These are phyloP conservation scores for Novymonas esmeraldas DNA, from an alignment of 208 protist species.

Conservation along the genomic window DNA sequence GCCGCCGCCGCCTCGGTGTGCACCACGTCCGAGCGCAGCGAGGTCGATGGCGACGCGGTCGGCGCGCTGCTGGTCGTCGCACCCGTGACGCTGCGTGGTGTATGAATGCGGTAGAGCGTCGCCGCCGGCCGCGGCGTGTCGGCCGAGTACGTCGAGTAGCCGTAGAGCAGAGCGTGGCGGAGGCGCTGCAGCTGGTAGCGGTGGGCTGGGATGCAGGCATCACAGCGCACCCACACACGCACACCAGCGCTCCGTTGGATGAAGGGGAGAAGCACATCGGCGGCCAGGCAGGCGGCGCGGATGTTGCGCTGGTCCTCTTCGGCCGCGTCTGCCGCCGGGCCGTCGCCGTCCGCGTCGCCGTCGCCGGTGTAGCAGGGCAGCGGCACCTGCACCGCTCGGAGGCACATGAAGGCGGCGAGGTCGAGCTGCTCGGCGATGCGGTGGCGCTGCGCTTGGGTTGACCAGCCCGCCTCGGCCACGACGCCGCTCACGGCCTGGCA, in stretches of 20 bases:
- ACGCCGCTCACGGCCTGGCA: constrained; percentile 39
- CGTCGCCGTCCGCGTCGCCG: not conserved
- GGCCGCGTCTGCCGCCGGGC: not conserved
- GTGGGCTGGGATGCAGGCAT: constrained; percentile 49
- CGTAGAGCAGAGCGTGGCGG: constrained; percentile 56
- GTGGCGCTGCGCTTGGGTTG: constrained; percentile 12
- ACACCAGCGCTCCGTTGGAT: constrained; percentile 22
- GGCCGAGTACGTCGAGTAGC: constrained; percentile 25
- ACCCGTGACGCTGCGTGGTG: constrained; percentile 14
- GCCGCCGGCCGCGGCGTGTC: not conserved
- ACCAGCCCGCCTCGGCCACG: constrained; percentile 49
- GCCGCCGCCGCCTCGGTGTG: constrained; percentile 32
- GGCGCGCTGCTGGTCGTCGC: not conserved
- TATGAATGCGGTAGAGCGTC: constrained; percentile 26
- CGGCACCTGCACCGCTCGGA: constrained; percentile 68
- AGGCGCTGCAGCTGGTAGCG: constrained; percentile 59
- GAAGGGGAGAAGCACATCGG: constrained; percentile 44
- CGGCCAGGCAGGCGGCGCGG: constrained; percentile 33
- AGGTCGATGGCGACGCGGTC: not conserved
- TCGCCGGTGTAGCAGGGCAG: constrained; percentile 43
- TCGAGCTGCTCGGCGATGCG: constrained; percentile 57
- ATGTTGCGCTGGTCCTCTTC: constrained; percentile 35
- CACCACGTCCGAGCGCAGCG: not conserved
- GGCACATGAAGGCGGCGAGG: constrained; percentile 72
- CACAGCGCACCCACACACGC: constrained; percentile 81